phyloP scores from a whole-genome alignment of 2,329 filamentous ascomycete species.

The Colletotrichum sublineola region DNA sequence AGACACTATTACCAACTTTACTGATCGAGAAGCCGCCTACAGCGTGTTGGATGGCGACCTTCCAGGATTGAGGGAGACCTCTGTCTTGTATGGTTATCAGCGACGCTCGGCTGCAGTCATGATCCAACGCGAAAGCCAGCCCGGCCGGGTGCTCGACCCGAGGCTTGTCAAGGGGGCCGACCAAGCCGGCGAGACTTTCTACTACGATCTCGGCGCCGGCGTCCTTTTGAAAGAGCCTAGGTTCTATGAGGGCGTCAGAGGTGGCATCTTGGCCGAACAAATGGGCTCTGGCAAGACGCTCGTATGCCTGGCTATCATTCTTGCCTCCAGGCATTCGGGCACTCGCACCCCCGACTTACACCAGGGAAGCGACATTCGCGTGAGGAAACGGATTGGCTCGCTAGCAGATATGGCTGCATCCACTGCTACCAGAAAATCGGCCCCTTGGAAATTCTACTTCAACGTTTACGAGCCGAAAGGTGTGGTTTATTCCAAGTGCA shows the following conservation, averaged over 20 bases:
- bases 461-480: slow-evolving; percentile 62
- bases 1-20: slow-evolving; percentile 60
- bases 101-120: slow-evolving; percentile 83
- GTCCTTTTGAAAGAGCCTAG: slow-evolving; percentile 74
- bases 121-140: slow-evolving; percentile 82
- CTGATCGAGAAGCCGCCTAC: slow-evolving; percentile 66
- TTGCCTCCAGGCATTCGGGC: slow-evolving; percentile 79
- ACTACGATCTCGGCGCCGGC: slow-evolving; percentile 75
- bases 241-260: slow-evolving; percentile 79
- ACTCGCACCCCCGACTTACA: slow-evolving; percentile 75
- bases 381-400: slow-evolving; percentile 66
- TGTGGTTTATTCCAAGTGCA: slow-evolving; percentile 66
- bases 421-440: slow-evolving; percentile 72
- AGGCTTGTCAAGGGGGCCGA: slow-evolving; percentile 73
- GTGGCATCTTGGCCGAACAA: slow-evolving; percentile 84
- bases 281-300: slow-evolving; percentile 91
- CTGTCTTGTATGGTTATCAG: slow-evolving; percentile 80
- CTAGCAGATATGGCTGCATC: slow-evolving; percentile 83
- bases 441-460: slow-evolving; percentile 79
- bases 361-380: slow-evolving; percentile 55
- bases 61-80: slow-evolving; percentile 69
- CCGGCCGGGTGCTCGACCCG: slow-evolving; percentile 77
- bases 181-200: slow-evolving; percentile 74
- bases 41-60: slow-evolving; percentile 67
- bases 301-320: slow-evolving; percentile 82